Conservation (phyloP, 2,329 filamentous ascomycete genomes). For the Xylariaceae sp. region DNA sequence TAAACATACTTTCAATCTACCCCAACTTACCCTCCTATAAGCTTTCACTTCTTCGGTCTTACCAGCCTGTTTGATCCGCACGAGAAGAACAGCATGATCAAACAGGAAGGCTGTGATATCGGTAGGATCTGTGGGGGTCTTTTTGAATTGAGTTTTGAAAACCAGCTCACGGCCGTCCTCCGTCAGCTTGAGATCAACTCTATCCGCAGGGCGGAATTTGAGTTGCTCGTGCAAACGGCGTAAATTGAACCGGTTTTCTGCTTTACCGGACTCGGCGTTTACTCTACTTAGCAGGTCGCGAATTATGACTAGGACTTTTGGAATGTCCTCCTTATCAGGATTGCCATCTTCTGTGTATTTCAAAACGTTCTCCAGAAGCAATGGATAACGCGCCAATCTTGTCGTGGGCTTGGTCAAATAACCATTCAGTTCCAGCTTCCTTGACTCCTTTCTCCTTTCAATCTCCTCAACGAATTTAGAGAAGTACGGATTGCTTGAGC, state of each 20-base stretch:
- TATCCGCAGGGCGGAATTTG: conserved; percentile 86
- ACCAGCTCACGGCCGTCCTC: conserved; percentile 92
- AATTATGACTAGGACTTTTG: conserved; percentile 84
- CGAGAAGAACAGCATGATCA: conserved; percentile 91
- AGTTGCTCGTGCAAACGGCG: conserved; percentile 89
- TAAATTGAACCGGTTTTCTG: conserved; percentile 96
- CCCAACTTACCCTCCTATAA: conserved; percentile 68
- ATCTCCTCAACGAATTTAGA: conserved; percentile 94
- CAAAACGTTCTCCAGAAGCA: conserved; percentile 86
- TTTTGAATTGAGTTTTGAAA: conserved; percentile 93
- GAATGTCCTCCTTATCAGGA: conserved; percentile 88
- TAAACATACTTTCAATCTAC: background rate
- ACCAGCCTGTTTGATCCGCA: conserved; percentile 87
- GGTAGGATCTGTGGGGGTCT: conserved; percentile 81
- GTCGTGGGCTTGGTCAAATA: conserved; percentile 98
- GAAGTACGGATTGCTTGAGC: conserved; percentile 82
- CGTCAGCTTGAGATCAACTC: conserved; percentile 90
- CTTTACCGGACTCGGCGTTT: conserved; percentile 93
- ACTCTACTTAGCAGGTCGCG: conserved; percentile 84
- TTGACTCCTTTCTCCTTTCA: conserved; percentile 91
- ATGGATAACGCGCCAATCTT: conserved; percentile 87
- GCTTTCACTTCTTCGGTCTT: conserved; percentile 95
- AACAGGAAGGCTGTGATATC: conserved; percentile 96
- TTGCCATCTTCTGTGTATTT: conserved; percentile 91
- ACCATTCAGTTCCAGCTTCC: conserved; percentile 95